phyloP scores from a whole-genome alignment of 1,284 basidiomycete species.

The Fomitopsis palustris region DNA sequence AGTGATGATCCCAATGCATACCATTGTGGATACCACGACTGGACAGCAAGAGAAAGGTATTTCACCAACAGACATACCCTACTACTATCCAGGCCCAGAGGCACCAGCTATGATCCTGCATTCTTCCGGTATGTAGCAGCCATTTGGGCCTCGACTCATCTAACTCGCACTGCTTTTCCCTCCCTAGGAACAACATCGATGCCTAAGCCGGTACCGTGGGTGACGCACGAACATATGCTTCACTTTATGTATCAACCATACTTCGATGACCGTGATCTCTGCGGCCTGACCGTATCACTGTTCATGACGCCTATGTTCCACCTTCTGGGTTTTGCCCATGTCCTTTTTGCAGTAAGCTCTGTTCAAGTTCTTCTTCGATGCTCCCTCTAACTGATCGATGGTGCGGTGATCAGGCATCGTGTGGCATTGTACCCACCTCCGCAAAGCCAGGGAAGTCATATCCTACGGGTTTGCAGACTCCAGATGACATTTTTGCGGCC shows the following conservation, averaged over 20 bases:
- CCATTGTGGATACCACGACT: conserved; percentile 18
- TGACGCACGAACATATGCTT: conserved; percentile 12
- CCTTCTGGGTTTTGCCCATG: conserved; percentile 13
- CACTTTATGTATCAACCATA: neutral
- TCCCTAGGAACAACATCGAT: conserved; percentile 21
- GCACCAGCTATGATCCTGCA: conserved; percentile 22
- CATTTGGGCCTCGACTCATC: too few species aligned
- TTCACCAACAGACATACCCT: neutral
- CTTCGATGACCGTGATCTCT: conserved; percentile 15
- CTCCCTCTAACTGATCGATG: neutral
- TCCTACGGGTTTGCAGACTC: conserved; percentile 17
- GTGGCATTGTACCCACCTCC: conserved; percentile 10
- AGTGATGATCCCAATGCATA: too few species aligned
- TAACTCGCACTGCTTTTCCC: neutral
- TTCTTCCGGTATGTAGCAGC: conserved; percentile 25
- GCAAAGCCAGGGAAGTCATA: conserved; percentile 18
- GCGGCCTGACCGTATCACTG: conserved; percentile 12
- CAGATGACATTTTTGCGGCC: conserved; percentile 12
- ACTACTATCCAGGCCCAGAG: conserved; percentile 6
- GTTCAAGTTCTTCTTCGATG: neutral
- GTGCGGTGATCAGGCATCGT: conserved; percentile 12
- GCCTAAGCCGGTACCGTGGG: conserved; percentile 21
- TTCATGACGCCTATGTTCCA: conserved; percentile 21
- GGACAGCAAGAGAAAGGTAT: conserved; percentile 20
- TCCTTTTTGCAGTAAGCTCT: conserved; percentile 6